phyloP scores from a whole-genome alignment of 192 early-diverging fungal genomes.

The Backusella circina region DNA sequence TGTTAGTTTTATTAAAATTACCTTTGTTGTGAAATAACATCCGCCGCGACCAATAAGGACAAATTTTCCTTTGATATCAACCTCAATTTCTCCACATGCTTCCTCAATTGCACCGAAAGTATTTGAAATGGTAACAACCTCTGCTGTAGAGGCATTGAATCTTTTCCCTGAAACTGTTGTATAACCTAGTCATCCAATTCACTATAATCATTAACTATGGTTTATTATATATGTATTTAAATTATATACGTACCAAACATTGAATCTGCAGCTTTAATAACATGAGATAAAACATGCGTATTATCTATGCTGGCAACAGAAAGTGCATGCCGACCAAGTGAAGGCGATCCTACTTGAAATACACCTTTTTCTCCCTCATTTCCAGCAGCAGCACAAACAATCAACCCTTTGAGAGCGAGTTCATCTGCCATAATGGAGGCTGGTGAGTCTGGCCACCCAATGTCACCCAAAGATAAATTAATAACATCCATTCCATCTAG shows the following conservation, averaged over 20 bases:
- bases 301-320: slow-evolving; percentile 61
- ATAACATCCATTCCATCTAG: slow-evolving; percentile 54
- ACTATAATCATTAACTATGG: background rate
- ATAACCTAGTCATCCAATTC: slow-evolving; percentile 18
- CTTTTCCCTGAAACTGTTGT: slow-evolving; percentile 4
- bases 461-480: slow-evolving; percentile 62
- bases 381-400: slow-evolving; percentile 67
- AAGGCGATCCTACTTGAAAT: slow-evolving; percentile 48
- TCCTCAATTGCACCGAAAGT: slow-evolving; percentile 37
- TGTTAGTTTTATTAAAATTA: background rate
- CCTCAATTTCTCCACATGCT: slow-evolving; percentile 37
- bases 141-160: slow-evolving; percentile 26
- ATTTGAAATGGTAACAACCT: slow-evolving; percentile 36
- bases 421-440: slow-evolving; percentile 40
- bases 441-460: slow-evolving; percentile 53
- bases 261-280: slow-evolving; percentile 1
- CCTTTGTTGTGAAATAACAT: slow-evolving; percentile 45
- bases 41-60: slow-evolving; percentile 42
- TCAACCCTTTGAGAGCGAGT: slow-evolving; percentile 43
- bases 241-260: slow-evolving; percentile 26
- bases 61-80: slow-evolving; percentile 34
- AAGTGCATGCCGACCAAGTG: slow-evolving; percentile 47
- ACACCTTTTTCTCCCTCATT: slow-evolving; percentile 69
- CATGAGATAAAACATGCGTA: slow-evolving; percentile 19
- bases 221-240: slow-evolving; percentile 3